Evolutionary conservation across 331 rosid genomes (phyloP).

Genomic region (Acacia concinna): DNA sequence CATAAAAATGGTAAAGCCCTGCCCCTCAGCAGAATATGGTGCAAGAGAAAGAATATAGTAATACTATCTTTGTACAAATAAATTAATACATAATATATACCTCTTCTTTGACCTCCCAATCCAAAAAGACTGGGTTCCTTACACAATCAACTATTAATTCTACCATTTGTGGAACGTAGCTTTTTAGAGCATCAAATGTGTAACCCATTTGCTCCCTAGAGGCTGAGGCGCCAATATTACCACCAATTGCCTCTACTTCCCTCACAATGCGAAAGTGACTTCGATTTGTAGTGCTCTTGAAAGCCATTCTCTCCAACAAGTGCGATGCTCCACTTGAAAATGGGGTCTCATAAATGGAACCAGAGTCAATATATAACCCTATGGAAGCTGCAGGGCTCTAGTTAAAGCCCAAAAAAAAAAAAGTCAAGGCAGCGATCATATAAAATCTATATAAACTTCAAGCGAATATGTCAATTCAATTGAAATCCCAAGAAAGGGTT

Average conservation of each 20-base stretch:
- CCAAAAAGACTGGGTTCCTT: slow-evolving; percentile 72
- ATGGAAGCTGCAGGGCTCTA: slow-evolving; percentile 69
- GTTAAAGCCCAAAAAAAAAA: not conserved
- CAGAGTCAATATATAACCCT: slow-evolving; percentile 60
- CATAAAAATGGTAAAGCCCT: not conserved
- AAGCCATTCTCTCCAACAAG: slow-evolving; percentile 67
- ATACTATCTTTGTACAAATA: not conserved
- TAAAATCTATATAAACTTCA: not conserved
- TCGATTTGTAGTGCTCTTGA: slow-evolving; percentile 64
- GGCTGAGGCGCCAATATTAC: slow-evolving; percentile 61
- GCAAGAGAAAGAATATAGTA: not conserved
- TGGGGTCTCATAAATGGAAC: slow-evolving; percentile 66
- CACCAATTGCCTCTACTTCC: slow-evolving; percentile 67
- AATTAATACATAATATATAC: slow-evolving; percentile 25
- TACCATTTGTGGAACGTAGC: slow-evolving; percentile 69
- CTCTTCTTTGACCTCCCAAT: slow-evolving; percentile 79
- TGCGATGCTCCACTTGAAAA: slow-evolving; percentile 58
- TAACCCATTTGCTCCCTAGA: slow-evolving; percentile 78
- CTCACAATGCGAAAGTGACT: slow-evolving; percentile 73
- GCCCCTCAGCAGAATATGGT: not conserved
- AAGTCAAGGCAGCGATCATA: not conserved
- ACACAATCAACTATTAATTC: slow-evolving; percentile 66
- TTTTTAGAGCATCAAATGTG: slow-evolving; percentile 69
- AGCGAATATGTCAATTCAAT: not conserved
- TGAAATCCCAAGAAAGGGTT: not conserved